Base-by-base conservation (phyloP, 495 filamentous ascomycete species). In the Clavariopsis aquatica region DNA sequence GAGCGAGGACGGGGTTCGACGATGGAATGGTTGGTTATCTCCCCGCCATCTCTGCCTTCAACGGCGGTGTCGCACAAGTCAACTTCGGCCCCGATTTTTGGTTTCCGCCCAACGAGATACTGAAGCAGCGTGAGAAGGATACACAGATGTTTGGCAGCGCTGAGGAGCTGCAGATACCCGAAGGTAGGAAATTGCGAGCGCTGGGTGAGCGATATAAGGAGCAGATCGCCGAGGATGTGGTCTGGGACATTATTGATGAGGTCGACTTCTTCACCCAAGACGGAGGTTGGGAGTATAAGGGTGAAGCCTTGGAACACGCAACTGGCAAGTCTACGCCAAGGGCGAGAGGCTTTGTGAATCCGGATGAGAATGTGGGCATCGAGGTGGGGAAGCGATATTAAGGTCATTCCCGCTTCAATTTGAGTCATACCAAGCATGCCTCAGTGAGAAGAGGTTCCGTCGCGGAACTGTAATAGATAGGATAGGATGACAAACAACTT, bases 21-120 rank as follows among this genome's bases (percentile, higher is more conserved):
- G 95, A 99, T 70, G 93, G 93, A 24, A 89, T 90, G 80, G 80
- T 96, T 2, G 95, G 95, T 0, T 99, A 99, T 72, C 96, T 93
- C 73, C 95, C 95, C 0, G 92, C 93, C 22, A 85, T 98, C 19
- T 92, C 90, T 64, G 91, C 93, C 34, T 98, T 96, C 72, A 85
- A 89, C 23, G 93, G 93, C 41, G 95, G 93, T 27, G 89, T 93
- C 1, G 93, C 89, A 28, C 88, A 96, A 76, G 84, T 92, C 57
- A 96, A 96, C 71, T 95, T 98, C 70, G 91, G 92, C 4, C 89
- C 87, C 0, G 79, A 91, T 13, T 96, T 95, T 79, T 96, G 93
- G 92, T 89, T 80, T 73, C 91, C 91, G 9, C 93, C 92, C 0
- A 82, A 86, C 13, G 84, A 75, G 22, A 71, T 75, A 10, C 3